Evolutionary conservation across 345 rosid genomes (phyloP), one percentile per base, ranked within the genome.

Genomic region (Erysimum cheiranthoides): DNA sequence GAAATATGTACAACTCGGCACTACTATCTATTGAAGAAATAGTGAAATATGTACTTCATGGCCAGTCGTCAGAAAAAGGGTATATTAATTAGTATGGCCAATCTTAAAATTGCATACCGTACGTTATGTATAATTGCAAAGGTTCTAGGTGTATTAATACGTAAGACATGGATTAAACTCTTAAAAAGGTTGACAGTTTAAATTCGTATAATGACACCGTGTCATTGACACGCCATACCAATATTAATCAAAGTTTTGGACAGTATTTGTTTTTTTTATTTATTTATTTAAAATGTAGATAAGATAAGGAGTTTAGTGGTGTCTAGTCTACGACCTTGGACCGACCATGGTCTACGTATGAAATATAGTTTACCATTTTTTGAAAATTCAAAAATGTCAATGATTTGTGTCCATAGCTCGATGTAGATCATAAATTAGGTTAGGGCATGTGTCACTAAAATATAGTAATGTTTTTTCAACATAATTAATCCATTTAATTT

Each of bases 321-420:
- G 80, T 70, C 76, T 70, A 77, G 80, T 77, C 80, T 71, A 65
- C 67, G 80, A 30, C 67, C 47, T 56, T 77, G 80, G 80, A 77
- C 80, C 73, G 76, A 77, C 80, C 80, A 71, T 49, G 68, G 76
- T 71, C 80, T 71, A 77, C 54, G 39, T 63, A 66, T 65, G 73
- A 77, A 77, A 70, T 65, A 47, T 45, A 43, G 31, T 68, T 60
- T 68, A 30, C 52, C 18, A 25, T 53, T 70, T 60, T 27, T 3
- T 11, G 9, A 53, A 53, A 70, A 35, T 63, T 17, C 11, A 65
- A 73, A 53, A 71, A 2, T 71, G 80, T 77, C 76, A 77, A 71
- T 77, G 80, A 77, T 77, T 77, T 71, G 21, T 63, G 66, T 56
- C 57, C 80, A 64, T 77, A 77, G 76, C 76, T 77, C 76, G 73